Conservation (phyloP, 345 rosid species). For the Theobroma cacao region DNA sequence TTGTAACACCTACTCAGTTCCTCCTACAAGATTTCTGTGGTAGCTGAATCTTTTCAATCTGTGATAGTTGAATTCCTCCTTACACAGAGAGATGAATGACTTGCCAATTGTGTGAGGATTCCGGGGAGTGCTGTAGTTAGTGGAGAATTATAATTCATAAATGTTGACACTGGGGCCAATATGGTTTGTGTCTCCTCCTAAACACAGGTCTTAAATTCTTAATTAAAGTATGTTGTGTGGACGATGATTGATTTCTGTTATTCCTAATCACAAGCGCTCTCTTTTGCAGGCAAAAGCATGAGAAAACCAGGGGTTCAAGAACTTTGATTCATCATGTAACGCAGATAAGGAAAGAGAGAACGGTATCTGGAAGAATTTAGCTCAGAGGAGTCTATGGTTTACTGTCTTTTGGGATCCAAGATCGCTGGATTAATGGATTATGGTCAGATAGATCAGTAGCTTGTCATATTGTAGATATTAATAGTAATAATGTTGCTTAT, state of each 20-base stretch:
- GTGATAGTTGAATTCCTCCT: not conserved
- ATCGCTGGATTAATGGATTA: not conserved
- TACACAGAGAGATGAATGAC: not conserved
- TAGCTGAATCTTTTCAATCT: not conserved
- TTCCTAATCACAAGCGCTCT: not conserved
- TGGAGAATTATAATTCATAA: not conserved
- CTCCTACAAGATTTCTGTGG: not conserved
- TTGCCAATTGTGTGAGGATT: not conserved
- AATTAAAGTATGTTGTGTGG: too few relatives aligned
- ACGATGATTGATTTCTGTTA: not conserved
- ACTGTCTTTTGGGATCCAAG: not conserved
- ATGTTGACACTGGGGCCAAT: not conserved
- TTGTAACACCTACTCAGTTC: not conserved
- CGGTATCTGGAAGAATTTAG: not conserved
- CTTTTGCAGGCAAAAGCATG: slow-evolving; percentile 19
- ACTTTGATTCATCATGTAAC: slow-evolving; percentile 16
- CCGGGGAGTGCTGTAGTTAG: not conserved
- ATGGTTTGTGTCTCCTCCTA: not conserved
- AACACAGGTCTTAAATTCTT: not conserved
- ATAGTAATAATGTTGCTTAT: slow-evolving; percentile 4
- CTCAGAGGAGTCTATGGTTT: not conserved
- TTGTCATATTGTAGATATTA: slow-evolving; percentile 6
- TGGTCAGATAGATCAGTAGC: not conserved
- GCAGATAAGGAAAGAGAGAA: not conserved
- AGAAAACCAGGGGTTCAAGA: not conserved